Base-by-base conservation (phyloP, 106 monocot species). In the Allium fistulosum region DNA sequence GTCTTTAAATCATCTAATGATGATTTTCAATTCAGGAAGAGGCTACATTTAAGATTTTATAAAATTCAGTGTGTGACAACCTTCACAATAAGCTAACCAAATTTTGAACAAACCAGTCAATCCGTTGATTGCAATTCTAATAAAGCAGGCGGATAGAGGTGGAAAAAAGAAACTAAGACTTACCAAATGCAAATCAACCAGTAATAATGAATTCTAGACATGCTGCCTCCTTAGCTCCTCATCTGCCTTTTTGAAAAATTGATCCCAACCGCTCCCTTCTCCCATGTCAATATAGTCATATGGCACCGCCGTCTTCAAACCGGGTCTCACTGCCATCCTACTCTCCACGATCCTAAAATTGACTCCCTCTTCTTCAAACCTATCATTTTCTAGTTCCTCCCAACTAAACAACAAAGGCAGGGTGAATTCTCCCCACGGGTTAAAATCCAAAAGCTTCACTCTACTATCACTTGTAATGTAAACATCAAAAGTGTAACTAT, bases 381-480 rank as follows among this genome's bases (percentile, higher is more conserved):
- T 77, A 2, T 51, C 63, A 6, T 51, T 59, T 67, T 97, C 88
- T 71, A 97, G 58, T 75, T 97, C 92, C 63, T 92, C 88, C 96
- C 92, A 97, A 26, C 69, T 67, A 50, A 92, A 97, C 63, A 97
- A 52, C 66, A 92, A 55, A 0, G 92, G 88, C 61, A 96, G 67
- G 7, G 88, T 97, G 58, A 84, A 92, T 2, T 69, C 78, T 15
- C 92, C 86, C 96, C 88, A 97, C 1, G 92, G 92, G 58, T 92
- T 97, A 71, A 97, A 97, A 72, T 97, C 96, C 45, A 97, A 11
- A 2, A 97, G 53, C 80, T 92, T 92, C 58, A 97, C 81, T 65
- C 72, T 80, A 51, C 73, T 62, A 62, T 80, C 71, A 0, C 79
- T 48, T 0, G 72, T 77, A 51, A 89, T 77, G 49, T 86, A 92